Evolutionary conservation across 495 filamentous ascomycete species (phyloP).

Genomic region (Aspergillus sparsus): DNA sequence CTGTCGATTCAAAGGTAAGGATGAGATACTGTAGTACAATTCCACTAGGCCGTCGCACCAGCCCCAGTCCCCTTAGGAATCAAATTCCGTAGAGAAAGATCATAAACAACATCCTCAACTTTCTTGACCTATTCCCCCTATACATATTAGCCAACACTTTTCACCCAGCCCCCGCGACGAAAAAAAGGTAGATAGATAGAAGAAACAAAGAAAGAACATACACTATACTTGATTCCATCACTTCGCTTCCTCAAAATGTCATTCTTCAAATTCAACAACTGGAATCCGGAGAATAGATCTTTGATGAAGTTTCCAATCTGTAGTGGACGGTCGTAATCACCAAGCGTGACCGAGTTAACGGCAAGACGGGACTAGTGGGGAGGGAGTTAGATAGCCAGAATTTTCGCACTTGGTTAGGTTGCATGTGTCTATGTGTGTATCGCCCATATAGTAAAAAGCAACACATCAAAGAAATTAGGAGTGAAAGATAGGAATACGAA

Average conservation of each 20-base stretch:
- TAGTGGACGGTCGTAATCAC: conserved; percentile 79
- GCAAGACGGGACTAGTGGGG: conserved; percentile 68
- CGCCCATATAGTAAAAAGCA: background rate
- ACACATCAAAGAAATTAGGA: background rate
- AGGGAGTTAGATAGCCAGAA: background rate
- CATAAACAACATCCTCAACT: conserved; percentile 97
- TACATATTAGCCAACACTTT: conserved; percentile 6
- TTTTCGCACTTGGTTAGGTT: too few relatives aligned
- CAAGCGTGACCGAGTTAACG: conserved; percentile 94
- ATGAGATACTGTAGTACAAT: too few relatives aligned
- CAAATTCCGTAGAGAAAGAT: conserved; percentile 82
- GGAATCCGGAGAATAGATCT: conserved; percentile 92
- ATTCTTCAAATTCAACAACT: conserved; percentile 96
- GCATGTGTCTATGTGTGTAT: too few relatives aligned
- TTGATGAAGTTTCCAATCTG: conserved; percentile 91
- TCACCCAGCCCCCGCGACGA: background rate
- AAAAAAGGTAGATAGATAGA: background rate
- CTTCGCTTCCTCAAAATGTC: conserved; percentile 83
- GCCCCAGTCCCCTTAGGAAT: conserved; percentile 52
- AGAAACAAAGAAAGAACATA: conserved; percentile 39
- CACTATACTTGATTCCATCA: conserved; percentile 93
- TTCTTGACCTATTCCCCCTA: conserved; percentile 68
- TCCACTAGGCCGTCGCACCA: background rate
- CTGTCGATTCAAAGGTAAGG: too few relatives aligned
- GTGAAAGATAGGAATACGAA: conserved; percentile 28